These are phyloP conservation scores for Solidago caesia DNA, from an alignment of 129 eudicot genomes.

Conservation along the genomic window DNA sequence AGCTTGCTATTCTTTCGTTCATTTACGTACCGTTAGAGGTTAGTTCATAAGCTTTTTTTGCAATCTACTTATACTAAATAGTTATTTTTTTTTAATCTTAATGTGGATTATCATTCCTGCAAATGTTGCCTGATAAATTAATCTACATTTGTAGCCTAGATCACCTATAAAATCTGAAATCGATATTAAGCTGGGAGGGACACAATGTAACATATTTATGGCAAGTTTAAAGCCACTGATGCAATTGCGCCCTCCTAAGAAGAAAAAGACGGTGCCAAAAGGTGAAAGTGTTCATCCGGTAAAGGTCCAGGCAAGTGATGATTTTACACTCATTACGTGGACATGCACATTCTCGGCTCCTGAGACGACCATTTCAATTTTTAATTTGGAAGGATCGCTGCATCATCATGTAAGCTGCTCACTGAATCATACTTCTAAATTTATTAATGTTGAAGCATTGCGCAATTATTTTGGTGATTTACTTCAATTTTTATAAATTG, in stretches of 20 bases:
- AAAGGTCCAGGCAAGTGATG: slow-evolving; percentile 42
- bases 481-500: background rate
- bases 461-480: background rate
- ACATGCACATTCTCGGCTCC: slow-evolving; percentile 89
- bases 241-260: slow-evolving; percentile 48
- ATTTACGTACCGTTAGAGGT: slow-evolving; percentile 82
- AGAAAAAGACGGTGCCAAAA: slow-evolving; percentile 44
- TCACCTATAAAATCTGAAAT: slow-evolving; percentile 69
- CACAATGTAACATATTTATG: slow-evolving; percentile 63
- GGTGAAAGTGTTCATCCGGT: slow-evolving; percentile 36
- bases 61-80: background rate
- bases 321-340: slow-evolving; percentile 64
- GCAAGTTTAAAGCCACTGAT: slow-evolving; percentile 61
- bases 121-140: slow-evolving; percentile 21
- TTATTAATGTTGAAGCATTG: background rate
- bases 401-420: slow-evolving; percentile 66
- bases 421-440: background rate
- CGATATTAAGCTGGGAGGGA: slow-evolving; percentile 88
- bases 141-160: slow-evolving; percentile 58
- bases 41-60: slow-evolving; percentile 11
- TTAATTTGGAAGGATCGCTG: slow-evolving; percentile 46
- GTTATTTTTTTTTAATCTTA: background rate
- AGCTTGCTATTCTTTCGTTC: slow-evolving; percentile 70
- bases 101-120: background rate
- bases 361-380: slow-evolving; percentile 71